Evolutionary conservation across 495 filamentous ascomycete genomes (phyloP).

Genomic region (Penicillium psychrofluorescens): DNA sequence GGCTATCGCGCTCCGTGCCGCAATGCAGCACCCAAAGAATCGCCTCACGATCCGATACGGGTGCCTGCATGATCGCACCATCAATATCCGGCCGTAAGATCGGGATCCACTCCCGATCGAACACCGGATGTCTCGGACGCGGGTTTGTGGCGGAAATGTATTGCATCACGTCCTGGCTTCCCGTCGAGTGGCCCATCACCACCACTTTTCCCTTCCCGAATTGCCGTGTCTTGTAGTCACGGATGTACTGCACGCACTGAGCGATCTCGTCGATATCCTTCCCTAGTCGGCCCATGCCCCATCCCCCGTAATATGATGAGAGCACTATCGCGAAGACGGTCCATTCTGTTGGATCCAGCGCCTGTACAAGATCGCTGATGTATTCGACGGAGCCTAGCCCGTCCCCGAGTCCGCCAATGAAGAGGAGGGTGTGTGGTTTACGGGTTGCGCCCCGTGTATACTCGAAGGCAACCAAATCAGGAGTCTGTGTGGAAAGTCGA

Average conservation of each 20-base stretch:
- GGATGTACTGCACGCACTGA: constrained; percentile 58
- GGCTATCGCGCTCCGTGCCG: constrained; percentile 24
- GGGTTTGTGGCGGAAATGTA: constrained; percentile 47
- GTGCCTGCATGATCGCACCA: constrained; percentile 77
- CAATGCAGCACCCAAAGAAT: constrained; percentile 34
- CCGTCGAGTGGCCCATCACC: constrained; percentile 72
- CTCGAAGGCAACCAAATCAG: constrained; percentile 19
- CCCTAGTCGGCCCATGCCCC: constrained; percentile 56
- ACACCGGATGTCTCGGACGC: constrained; percentile 20
- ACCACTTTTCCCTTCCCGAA: constrained; percentile 20
- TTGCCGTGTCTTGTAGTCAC: constrained; percentile 18
- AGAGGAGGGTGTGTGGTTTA: constrained; percentile 21
- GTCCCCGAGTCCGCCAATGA: constrained; percentile 52
- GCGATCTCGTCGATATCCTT: constrained; percentile 64
- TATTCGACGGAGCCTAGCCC: constrained; percentile 60
- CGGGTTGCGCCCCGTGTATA: constrained; percentile 15
- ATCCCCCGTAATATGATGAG: constrained; percentile 58
- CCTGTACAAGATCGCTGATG: constrained; percentile 31
- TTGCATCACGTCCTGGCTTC: constrained; percentile 78
- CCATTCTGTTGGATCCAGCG: constrained; percentile 49
- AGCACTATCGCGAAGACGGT: constrained; percentile 51
- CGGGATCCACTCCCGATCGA: constrained; percentile 22
- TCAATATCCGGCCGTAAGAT: constrained; percentile 44
- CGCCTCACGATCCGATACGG: constrained; percentile 71
- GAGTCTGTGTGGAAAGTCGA: constrained; percentile 6